Evolutionary conservation across 768 basidiomycete species (phyloP), one percentile per base, ranked within the genome.

Genomic region (Calocybe gangraenosa): DNA sequence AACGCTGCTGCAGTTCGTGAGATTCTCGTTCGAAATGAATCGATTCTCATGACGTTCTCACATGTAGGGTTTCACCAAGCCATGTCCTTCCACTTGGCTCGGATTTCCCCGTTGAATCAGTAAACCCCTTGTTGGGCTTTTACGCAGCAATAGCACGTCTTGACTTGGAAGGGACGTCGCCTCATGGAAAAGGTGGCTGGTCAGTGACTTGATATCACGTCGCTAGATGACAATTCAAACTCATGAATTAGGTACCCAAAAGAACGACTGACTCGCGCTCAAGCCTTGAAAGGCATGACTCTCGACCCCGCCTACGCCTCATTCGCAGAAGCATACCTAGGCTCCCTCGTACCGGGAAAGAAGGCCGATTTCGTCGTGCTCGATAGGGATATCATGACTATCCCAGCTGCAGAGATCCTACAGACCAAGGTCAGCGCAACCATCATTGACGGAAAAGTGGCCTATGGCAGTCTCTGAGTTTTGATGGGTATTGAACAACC

Each of bases 231-330:
- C 6, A 28, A 28, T 36, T 23, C 5, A 20, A 31, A 17, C 36
- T 44, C 42, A 38, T 31, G 17, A 11, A 33, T n/a, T 48, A 92
- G 91, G 91, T 93, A 77, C 58, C 70, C 87, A 0, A 63, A 76
- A 0, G 77, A 97, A 60, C 71, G 75, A n/a, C 69, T 97, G 10
- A 85, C 89, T 3, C 78, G 92, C 3, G 68, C 71, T 13, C 84
- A 97, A 61, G 88, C 94, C 0, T 69, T 98, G 21, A 87, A 85
- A 61, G 88, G 94, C 9, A 91, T 94, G 86, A 95, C 93, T 0
- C 67, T 87, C 22, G 90, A 92, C 52, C 82, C 91, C 0, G 93
- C 94, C 1, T 92, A 90, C 53, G 93, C 93, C 0, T 79, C 87
- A 0, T 93, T 94, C 57, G 68, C 80, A 1, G 90, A 92, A 58